Conservation (phyloP, 2,329 filamentous ascomycete species). For the Akanthomyces lecanii region DNA sequence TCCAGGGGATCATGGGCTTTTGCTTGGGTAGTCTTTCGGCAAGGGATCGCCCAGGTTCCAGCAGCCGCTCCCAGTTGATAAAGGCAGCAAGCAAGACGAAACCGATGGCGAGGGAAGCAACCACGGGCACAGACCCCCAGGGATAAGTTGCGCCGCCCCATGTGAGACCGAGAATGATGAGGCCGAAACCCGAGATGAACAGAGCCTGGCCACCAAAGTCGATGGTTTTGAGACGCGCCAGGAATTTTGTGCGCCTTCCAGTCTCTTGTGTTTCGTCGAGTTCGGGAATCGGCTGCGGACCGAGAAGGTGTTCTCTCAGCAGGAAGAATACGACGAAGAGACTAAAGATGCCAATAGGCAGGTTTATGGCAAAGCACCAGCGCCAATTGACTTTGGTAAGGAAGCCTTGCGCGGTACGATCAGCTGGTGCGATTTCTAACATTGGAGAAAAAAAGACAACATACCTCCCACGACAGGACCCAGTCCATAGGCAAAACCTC, state of each 20-base stretch:
- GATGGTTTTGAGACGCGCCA: conserved; percentile 47
- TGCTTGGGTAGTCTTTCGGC: conserved; percentile 48
- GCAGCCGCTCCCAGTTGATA: conserved; percentile 49
- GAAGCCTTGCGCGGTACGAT: conserved; percentile 32
- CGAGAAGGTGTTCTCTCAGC: conserved; percentile 55
- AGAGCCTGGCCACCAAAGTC: conserved; percentile 54
- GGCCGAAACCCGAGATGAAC: conserved; percentile 51
- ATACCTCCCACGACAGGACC: conserved; percentile 58
- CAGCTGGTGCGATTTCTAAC: not conserved
- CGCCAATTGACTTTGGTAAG: conserved; percentile 55
- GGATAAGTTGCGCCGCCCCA: conserved; percentile 53
- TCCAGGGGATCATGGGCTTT: conserved; percentile 60
- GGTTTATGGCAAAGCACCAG: conserved; percentile 63
- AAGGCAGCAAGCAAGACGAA: conserved; percentile 38
- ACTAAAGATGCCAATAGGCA: conserved; percentile 51
- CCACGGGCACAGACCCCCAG: conserved; percentile 47
- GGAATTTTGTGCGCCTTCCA: conserved; percentile 32
- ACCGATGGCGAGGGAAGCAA: conserved; percentile 46
- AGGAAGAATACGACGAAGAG: conserved; percentile 53
- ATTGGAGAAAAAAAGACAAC: conserved; percentile 14
- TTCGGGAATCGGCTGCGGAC: conserved; percentile 45
- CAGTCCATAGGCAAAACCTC: conserved; percentile 55
- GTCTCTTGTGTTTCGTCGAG: conserved; percentile 37
- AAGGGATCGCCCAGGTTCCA: conserved; percentile 46
- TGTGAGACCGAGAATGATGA: conserved; percentile 51